Evolutionary conservation across 2,329 filamentous ascomycete genomes (phyloP), one percentile per base, ranked within the genome.

Genomic region (Paecilomyces niveus): DNA sequence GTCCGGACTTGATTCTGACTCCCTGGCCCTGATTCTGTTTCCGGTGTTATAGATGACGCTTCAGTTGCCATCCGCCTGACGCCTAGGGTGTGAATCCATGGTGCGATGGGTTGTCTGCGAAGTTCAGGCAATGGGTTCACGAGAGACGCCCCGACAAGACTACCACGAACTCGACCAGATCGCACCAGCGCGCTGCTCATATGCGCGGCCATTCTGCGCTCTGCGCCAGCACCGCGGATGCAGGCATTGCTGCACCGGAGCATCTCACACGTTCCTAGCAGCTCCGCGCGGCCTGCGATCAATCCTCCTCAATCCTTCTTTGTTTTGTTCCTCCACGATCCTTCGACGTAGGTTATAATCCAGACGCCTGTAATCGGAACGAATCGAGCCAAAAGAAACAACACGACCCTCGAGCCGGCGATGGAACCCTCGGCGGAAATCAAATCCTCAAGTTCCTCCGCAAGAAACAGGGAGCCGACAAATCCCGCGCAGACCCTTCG

Each of bases 181-280:
- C 39, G 3, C 18, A n/a, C 35, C 39, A 21, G 39, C 39, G 18
- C 8, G 9, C 39, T 18, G 6, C 39, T 45, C 39, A 45, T 45
- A 29, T 29, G 7, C 21, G n/a, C n/a, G n/a, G 57, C 61, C 59
- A 61, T 54, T n/a, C 55, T 52, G 22, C 50, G 50, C 50, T 52
- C 50, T 52, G 51, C 29, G 24, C 56, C 54, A 33, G 56, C 33
- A n/a, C 49, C 35, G 31, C 56, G 29, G 29, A 56, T 15, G 53
- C 53, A 56, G 31, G 45, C 57, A 60, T 54, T 60, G 54, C 53
- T 56, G 51, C 18, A 56, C 45, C 59, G 54, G 32, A 60, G 53
- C 54, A 58, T 60, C 50, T 52, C 21, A 29, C 11, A 11, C 13
- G 32, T 50, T 11, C n/a, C 50, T 13, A 3, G 45, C 9, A 52